Evolutionary conservation across 2,329 filamentous ascomycete genomes (phyloP), one percentile per base, ranked within the genome.

Genomic region (Colletotrichum viniferum): DNA sequence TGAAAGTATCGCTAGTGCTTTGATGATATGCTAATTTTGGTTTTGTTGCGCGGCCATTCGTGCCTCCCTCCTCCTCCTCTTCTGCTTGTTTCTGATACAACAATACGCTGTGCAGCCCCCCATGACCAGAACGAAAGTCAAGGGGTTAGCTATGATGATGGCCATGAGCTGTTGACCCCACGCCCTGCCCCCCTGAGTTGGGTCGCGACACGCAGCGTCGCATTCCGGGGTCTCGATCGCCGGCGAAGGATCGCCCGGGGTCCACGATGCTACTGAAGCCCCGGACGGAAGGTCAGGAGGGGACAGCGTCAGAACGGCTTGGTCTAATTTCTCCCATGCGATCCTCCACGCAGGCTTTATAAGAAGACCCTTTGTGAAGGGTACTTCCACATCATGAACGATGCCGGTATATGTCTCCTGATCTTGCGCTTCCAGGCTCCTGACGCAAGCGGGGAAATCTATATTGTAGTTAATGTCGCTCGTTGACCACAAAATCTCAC

Each of bases 391-490:
- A 13, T 3, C 43, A 13, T 4, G n/a, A 52, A 52, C n/a, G n/a
- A 52, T 10, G 43, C 43, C 43, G 6, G 43, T 52, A 13, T 21
- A 52, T 12, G 43, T 52, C 2, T 52, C 0, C 3, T 52, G 43
- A 21, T 52, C 43, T 21, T 52, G n/a, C 43, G 0, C 5, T 52
- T 52, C 0, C n/a, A 52, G n/a, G 0, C 10, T 13, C 0, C 43
- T n/a, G 3, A 13, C 0, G 1, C 43, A 52, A 0, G 1, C 43
- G 43, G 43, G n/a, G n/a, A 13, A 48, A 7, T 21, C 0, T 1
- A 48, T 4, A 7, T 48, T 10, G 43, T 21, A 21, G 18, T 48
- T 21, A 1, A 1, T 16, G 8, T 4, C 4, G 7, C 36, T 16
- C 0, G 16, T 43, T 9, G 16, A n/a, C 38, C 38, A 43, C 4